Conservation (phyloP, 2,329 filamentous ascomycete species). For the Colletotrichum echinochloae region DNA sequence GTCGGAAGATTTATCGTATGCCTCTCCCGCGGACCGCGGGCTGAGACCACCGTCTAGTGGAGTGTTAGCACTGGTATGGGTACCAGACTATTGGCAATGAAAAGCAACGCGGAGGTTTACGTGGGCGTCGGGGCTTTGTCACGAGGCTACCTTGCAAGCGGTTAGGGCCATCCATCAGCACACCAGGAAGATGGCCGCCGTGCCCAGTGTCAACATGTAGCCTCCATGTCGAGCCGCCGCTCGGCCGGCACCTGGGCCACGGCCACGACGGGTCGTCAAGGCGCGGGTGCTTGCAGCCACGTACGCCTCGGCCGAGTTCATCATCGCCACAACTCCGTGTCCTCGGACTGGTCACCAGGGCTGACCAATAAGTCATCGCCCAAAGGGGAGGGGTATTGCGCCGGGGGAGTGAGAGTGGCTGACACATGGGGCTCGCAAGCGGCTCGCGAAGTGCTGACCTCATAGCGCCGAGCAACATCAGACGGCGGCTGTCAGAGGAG, state of each 20-base stretch:
- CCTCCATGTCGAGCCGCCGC: slow-evolving; percentile 30
- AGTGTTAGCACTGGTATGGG: slow-evolving; percentile 20
- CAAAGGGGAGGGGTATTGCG: neutral
- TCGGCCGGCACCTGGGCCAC: slow-evolving; percentile 3
- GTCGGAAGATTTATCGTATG: slow-evolving; percentile 10
- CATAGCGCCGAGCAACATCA: slow-evolving; percentile 34
- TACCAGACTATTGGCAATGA: slow-evolving; percentile 31
- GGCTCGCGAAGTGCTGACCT: slow-evolving; percentile 21
- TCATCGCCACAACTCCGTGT: neutral
- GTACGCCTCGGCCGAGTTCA: neutral
- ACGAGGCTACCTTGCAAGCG: slow-evolving; percentile 1
- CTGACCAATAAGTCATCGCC: neutral
- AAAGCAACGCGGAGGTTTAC: neutral
- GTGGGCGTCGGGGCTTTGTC: neutral
- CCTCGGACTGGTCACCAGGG: neutral
- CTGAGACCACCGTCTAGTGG: neutral
- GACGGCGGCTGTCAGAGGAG: slow-evolving; percentile 38
- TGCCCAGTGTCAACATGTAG: slow-evolving; percentile 30
- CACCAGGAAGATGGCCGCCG: neutral
- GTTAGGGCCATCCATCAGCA: slow-evolving; percentile 1
- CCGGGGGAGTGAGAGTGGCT: slow-evolving; percentile 33
- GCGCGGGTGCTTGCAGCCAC: slow-evolving; percentile 9
- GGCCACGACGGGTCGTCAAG: neutral
- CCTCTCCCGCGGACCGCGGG: slow-evolving; percentile 10
- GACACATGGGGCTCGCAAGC: neutral